phyloP scores from a whole-genome alignment of 2,329 filamentous ascomycete species.

The Penicillium vulpinum region DNA sequence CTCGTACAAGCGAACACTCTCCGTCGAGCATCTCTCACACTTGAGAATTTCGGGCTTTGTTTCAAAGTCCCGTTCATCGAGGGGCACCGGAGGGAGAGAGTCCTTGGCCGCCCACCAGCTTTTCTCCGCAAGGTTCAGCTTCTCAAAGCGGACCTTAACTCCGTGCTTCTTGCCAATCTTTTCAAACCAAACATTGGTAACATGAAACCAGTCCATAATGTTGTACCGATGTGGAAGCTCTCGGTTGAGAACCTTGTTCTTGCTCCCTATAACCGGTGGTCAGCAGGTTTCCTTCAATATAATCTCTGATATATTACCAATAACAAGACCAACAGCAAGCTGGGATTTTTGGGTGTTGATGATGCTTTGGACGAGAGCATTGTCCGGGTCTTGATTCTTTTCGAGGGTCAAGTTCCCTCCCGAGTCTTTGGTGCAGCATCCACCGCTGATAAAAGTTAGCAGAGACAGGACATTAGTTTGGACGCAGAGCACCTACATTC shows the following conservation, averaged over 20 bases:
- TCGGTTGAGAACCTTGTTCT: slow-evolving; percentile 51
- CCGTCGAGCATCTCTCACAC: slow-evolving; percentile 46
- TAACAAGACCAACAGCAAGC: slow-evolving; percentile 57
- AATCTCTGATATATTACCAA: slow-evolving; percentile 44
- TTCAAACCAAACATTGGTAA: slow-evolving; percentile 70
- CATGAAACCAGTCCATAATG: slow-evolving; percentile 67
- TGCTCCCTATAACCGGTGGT: slow-evolving; percentile 48
- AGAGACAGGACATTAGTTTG: not conserved
- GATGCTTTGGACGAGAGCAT: slow-evolving; percentile 42
- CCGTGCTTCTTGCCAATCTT: slow-evolving; percentile 44
- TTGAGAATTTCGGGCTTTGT: slow-evolving; percentile 17
- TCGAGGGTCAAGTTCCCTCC: slow-evolving; percentile 49
- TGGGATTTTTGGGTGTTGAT: slow-evolving; percentile 48
- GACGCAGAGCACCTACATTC: slow-evolving; percentile 50
- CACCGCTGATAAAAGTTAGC: slow-evolving; percentile 48
- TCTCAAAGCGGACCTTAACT: slow-evolving; percentile 66
- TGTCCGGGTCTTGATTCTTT: slow-evolving; percentile 53
- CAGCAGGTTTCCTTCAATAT: not conserved
- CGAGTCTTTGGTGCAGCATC: slow-evolving; percentile 52
- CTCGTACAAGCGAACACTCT: slow-evolving; percentile 39
- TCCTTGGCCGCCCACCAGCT: slow-evolving; percentile 61
- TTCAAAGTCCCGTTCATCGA: slow-evolving; percentile 34
- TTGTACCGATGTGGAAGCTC: slow-evolving; percentile 60
- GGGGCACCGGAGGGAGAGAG: slow-evolving; percentile 24
- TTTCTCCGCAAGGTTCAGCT: slow-evolving; percentile 51